Evolutionary conservation across 306 rosid species (phyloP).

Genomic region (Fragaria ananassa): DNA sequence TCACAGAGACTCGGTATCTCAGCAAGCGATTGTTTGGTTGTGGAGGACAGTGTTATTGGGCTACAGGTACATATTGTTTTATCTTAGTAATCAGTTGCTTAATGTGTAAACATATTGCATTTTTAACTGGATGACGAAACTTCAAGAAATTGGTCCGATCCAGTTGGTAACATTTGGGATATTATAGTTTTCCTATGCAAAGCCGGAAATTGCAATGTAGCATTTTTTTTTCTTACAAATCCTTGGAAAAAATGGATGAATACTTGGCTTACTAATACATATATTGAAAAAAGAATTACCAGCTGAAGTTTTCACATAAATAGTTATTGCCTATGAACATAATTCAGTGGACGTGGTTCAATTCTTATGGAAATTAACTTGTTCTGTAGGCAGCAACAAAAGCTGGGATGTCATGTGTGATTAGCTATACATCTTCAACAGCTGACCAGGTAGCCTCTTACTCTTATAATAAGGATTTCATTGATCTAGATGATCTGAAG

Average conservation of each 20-base stretch:
- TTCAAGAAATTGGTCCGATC: not conserved
- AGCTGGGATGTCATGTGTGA: conserved; percentile 90
- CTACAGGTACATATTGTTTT: conserved; percentile 54
- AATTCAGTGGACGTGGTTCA: conserved; percentile 3
- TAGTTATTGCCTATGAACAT: conserved; percentile 10
- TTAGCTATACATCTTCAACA: conserved; percentile 85
- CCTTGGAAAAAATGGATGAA: not conserved
- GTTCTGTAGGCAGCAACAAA: conserved; percentile 70
- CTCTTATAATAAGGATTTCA: conserved; percentile 2
- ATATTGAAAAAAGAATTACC: not conserved
- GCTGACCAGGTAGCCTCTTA: conserved; percentile 60
- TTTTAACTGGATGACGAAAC: conserved; percentile 3
- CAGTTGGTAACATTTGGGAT: not conserved
- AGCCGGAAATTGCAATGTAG: not conserved
- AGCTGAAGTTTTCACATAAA: conserved; percentile 8
- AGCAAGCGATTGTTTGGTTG: conserved; percentile 66
- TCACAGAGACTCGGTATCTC: conserved; percentile 67
- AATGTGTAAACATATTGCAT: conserved; percentile 2
- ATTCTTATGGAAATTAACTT: conserved; percentile 9
- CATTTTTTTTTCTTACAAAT: too few relatives aligned
- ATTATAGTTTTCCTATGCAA: not conserved
- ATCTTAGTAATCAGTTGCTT: not conserved
- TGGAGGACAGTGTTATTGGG: conserved; percentile 93
- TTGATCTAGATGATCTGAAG: not conserved
- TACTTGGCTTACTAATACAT: not conserved